These are phyloP conservation scores for Rhizopogon sp. DNA, from an alignment of 768 basidiomycete species.

Conservation along the genomic window DNA sequence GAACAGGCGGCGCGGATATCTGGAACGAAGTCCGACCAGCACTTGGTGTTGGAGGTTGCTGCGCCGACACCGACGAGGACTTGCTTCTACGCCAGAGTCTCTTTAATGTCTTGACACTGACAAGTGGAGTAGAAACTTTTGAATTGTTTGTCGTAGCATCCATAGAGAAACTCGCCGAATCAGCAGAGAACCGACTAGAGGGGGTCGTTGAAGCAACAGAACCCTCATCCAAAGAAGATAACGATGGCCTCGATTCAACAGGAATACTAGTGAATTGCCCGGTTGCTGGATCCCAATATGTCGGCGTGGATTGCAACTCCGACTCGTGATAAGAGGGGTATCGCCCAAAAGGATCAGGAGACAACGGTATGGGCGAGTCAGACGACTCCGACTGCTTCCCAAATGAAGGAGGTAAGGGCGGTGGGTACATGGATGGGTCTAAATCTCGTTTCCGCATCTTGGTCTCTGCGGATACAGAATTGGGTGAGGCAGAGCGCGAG, in stretches of 20 bases:
- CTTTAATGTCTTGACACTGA: conserved; percentile 70
- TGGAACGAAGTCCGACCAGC: conserved; percentile 34
- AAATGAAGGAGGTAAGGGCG: conserved; percentile 27
- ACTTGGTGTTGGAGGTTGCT: conserved; percentile 31
- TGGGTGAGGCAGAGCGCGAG: conserved; percentile 11
- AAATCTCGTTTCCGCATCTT: conserved; percentile 49
- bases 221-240: conserved; percentile 20
- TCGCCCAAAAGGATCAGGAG: conserved; percentile 78
- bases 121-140: conserved; percentile 43
- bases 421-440: conserved; percentile 43
- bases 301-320: conserved; percentile 24
- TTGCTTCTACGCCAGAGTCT: conserved; percentile 78
- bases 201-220: conserved; percentile 21
- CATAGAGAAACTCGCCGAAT: conserved; percentile 44
- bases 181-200: conserved; percentile 72
- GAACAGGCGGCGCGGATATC: conserved; percentile 18
- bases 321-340: conserved; percentile 48
- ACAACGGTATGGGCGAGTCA: conserved; percentile 71
- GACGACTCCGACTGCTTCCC: conserved; percentile 19
- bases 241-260: conserved; percentile 16
- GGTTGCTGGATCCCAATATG: conserved; percentile 40
- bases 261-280: conserved; percentile 18
- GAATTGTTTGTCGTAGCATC: conserved; percentile 25
- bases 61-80: conserved; percentile 29
- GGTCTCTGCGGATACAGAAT: conserved; percentile 36